Base-by-base conservation (phyloP, 768 basidiomycete genomes). In the Russula lepida region DNA sequence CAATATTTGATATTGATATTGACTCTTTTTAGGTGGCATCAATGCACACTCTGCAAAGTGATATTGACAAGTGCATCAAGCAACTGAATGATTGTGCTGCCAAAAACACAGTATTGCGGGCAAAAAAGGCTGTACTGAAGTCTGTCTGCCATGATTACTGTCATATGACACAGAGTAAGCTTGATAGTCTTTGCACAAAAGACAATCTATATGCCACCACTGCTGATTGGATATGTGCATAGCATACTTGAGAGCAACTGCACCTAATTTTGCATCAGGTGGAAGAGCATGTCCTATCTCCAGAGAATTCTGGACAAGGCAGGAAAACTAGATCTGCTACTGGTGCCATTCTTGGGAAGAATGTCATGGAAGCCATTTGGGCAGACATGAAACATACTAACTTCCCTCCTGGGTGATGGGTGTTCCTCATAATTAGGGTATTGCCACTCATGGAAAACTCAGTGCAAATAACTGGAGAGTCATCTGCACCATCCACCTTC, bases 391-490 rank as follows among this genome's bases (percentile, higher is more conserved):
- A 32, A 7, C 56, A 35, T 4, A 74, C 71, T 0, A 47, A 27
- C 64, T 74, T 2, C 75, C 73, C 0, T 66, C 64, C 0, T 76
- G 75, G 74, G 63, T 76, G 2, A 64, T 58, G 1, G 56, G 55
- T 7, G 72, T 69, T 0, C 75, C 76, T 4, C 52, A 21, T 1
- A 68, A 73, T 44, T 72, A 73, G 70, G 74, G 74, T 0, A 72
- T 71, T 2, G 46, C 69, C 0, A 28, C 63, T 1, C 66, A 67
- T 6, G 74, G 75, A 0, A 74, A 74, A 50, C 68, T 76, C 4
- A 74, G 66, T 37, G 74, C 75, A 0, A 70, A 76, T 46, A 71
- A 78, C 32, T 77, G 73, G 72, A 54, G 72, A 4, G 68, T 68
- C 2, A 60, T 71, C 4, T 72, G 71, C 56, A 68, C 69, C 0